Conservation (phyloP, 768 basidiomycete genomes). For the Suillus brevipes region DNA sequence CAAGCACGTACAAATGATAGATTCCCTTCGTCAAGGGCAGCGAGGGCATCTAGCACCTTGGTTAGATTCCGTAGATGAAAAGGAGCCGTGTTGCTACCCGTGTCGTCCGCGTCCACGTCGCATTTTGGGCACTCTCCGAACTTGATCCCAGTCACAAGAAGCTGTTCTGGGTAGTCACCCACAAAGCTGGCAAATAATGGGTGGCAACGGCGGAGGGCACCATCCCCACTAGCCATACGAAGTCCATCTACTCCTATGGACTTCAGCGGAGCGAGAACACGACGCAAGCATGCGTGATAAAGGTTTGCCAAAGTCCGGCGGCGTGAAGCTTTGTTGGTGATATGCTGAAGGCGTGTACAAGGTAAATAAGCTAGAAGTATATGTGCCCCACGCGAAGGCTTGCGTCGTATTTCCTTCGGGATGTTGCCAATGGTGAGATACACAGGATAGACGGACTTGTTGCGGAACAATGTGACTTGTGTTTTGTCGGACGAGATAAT, state of each 20-base stretch:
- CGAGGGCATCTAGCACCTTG: background rate
- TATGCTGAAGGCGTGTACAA: background rate
- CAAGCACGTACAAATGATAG: conserved; percentile 6
- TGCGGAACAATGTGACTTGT: conserved; percentile 17
- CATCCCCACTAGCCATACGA: conserved; percentile 33
- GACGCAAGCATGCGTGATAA: conserved; percentile 37
- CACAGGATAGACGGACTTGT: conserved; percentile 20
- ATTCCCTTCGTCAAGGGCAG: background rate
- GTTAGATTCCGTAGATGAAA: conserved; percentile 1
- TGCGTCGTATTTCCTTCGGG: conserved; percentile 30
- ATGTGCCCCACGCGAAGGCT: background rate
- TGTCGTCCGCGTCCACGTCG: background rate
- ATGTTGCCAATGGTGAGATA: conserved; percentile 38
- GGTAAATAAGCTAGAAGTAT: too few relatives aligned
- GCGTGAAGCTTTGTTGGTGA: conserved; percentile 19
- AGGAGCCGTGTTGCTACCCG: background rate
- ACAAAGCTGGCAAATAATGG: conserved; percentile 20
- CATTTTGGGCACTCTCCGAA: conserved; percentile 17
- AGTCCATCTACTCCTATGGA: conserved; percentile 32
- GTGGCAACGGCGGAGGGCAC: conserved; percentile 39
- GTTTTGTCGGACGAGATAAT: conserved; percentile 28
- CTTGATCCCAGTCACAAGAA: conserved; percentile 16
- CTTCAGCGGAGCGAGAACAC: conserved; percentile 31
- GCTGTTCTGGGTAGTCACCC: conserved; percentile 24
- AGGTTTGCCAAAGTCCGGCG: conserved; percentile 32